These are phyloP conservation scores for Rasamsonia emersonii DNA, from an alignment of 2,329 filamentous ascomycete genomes.

Conservation along the genomic window DNA sequence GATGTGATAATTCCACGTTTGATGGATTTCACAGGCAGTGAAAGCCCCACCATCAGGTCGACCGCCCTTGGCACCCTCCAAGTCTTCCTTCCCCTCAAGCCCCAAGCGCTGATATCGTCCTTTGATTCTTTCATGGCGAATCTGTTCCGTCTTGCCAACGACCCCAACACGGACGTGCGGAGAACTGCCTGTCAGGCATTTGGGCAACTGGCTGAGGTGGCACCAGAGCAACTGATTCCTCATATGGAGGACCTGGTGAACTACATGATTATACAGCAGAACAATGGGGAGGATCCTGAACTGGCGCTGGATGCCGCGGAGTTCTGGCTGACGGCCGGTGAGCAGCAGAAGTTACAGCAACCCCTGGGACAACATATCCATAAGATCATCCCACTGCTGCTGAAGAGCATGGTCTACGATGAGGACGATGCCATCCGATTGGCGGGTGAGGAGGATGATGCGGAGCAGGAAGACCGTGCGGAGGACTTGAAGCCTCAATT, in stretches of 20 bases:
- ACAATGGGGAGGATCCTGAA: conserved; percentile 71
- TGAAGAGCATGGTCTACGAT: conserved; percentile 93
- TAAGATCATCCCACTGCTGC: conserved; percentile 80
- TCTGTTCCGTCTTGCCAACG: conserved; percentile 71
- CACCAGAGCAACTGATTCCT: conserved; percentile 81
- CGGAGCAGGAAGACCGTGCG: conserved; percentile 78
- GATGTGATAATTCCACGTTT: conserved; percentile 85
- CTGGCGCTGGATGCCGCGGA: conserved; percentile 90
- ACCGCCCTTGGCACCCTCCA: conserved; percentile 80
- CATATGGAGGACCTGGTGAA: conserved; percentile 83
- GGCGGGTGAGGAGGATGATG: conserved; percentile 78
- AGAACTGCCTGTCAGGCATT: conserved; percentile 91
- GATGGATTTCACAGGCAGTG: conserved; percentile 73
- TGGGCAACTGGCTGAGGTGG: conserved; percentile 81
- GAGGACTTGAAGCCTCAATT: conserved; percentile 92
- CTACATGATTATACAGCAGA: conserved; percentile 86
- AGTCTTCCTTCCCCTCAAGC: conserved; percentile 78
- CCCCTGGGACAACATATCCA: conserved; percentile 67
- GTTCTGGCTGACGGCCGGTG: conserved; percentile 92
- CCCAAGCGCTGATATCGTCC: conserved; percentile 69
- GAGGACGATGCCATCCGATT: conserved; percentile 85
- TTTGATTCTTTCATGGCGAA: conserved; percentile 74
- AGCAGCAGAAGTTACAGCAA: conserved; percentile 71
- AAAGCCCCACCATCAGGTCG: conserved; percentile 66
- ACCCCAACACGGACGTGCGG: conserved; percentile 71